These are phyloP conservation scores for Penicillium crystallinum DNA, from an alignment of 495 filamentous ascomycete genomes.

Conservation along the genomic window DNA sequence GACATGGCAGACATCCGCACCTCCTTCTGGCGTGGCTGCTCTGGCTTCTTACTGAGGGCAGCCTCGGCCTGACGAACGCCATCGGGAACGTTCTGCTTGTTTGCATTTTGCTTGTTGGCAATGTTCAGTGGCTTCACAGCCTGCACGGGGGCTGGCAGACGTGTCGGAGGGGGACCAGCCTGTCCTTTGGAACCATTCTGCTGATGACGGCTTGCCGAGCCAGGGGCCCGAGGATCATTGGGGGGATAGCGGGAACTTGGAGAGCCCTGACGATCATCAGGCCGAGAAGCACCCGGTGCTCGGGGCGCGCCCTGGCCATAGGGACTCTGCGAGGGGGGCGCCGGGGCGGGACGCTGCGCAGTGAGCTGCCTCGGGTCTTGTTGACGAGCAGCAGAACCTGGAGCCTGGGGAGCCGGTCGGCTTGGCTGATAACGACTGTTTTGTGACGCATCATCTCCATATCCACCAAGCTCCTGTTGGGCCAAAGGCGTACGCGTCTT, in stretches of 20 bases:
- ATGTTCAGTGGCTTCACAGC: conserved; percentile 88
- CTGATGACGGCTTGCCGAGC: conserved; percentile 43
- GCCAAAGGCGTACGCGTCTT: conserved; percentile 68
- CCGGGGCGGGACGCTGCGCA: conserved; percentile 54
- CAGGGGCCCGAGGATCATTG: conserved; percentile 36
- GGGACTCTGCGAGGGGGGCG: conserved; percentile 38
- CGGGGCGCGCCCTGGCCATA: conserved; percentile 22
- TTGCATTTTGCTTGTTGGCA: conserved; percentile 61
- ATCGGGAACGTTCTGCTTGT: conserved; percentile 48
- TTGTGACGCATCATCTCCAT: conserved; percentile 46
- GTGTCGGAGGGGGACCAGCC: conserved; percentile 39
- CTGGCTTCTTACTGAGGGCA: conserved; percentile 69
- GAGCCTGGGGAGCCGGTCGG: conserved; percentile 55
- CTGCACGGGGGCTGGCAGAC: conserved; percentile 60
- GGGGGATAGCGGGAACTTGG: conserved; percentile 34
- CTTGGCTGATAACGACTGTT: conserved; percentile 76
- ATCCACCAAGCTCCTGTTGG: conserved; percentile 83
- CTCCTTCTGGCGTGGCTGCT: conserved; percentile 69
- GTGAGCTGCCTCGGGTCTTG: conserved; percentile 43
- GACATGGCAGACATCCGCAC: conserved; percentile 97
- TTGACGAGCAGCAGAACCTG: conserved; percentile 35
- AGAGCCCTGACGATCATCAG: conserved; percentile 27
- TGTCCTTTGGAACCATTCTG: conserved; percentile 31
- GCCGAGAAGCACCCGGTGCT: conserved; percentile 18
- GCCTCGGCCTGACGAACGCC: conserved; percentile 76